Base-by-base conservation (phyloP, 305 asterid genomes). In the Fraxinus latifolia region DNA sequence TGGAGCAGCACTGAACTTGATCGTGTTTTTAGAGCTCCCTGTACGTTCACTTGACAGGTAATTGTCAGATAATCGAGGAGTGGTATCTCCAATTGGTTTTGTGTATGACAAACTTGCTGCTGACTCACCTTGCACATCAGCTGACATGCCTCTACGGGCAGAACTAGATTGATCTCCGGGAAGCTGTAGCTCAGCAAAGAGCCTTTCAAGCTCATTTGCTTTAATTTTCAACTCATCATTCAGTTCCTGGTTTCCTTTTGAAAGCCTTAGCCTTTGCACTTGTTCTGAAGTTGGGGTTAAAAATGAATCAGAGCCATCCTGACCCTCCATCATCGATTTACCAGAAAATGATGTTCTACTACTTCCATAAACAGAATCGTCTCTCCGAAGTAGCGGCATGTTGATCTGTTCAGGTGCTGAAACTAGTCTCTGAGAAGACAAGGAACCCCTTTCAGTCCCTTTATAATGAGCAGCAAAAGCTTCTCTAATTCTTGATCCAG, bases 181-280 rank as follows among this genome's bases (percentile, higher is more conserved):
- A 76, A 67, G 84, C 82, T 95, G 89, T 81, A 89, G 84, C 86
- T 92, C 97, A n/a, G 96, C 93, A 83, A 92, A 95, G 72, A 95
- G 92, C 87, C 86, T 95, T 83, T 95, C 97, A 67, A 93, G 97
- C 88, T 92, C 98, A 82, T 86, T 89, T 55, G 98, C 97, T 86
- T 95, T 95, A 87, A 91, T 31, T 90, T 92, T 87, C 86, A 95
- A 83, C 87, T 92, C 97, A 82, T 91, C 94, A 67, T 93, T 95
- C 77, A 91, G 92, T 58, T 95, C 98, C 87, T 91, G 97, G 81
- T 93, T 95, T 79, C 88, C 96, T 87, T 93, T 95, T 77, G 95
- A 77, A 81, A 86, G 97, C 78, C 92, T 91, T 86, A 19, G 87
- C 85, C 93, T 91, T 83, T 92, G 97, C 76, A 83, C 84, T 80